These are phyloP conservation scores for Cadophora gregata DNA, from an alignment of 2,329 filamentous ascomycete genomes.

Conservation along the genomic window DNA sequence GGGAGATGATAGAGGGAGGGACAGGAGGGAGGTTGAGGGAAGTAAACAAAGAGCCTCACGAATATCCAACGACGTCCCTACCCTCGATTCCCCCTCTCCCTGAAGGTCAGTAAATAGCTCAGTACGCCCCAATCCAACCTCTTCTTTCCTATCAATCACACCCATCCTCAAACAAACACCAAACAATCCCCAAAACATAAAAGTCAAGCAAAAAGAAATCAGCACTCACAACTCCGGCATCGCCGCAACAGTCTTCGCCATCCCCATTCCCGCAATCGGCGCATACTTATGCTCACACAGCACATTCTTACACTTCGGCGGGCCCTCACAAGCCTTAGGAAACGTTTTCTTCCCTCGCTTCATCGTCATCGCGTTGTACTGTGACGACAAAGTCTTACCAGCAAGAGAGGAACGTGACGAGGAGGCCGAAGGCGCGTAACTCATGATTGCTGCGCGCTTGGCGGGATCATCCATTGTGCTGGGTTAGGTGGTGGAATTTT, in stretches of 20 bases:
- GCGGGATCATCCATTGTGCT: neutral
- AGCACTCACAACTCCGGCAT: neutral
- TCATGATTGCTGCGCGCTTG: neutral
- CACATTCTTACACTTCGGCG: conserved; percentile 12
- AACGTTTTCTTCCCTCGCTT: conserved; percentile 8
- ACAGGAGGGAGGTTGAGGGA: neutral
- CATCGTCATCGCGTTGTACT: conserved; percentile 10
- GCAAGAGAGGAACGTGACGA: neutral
- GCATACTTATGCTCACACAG: conserved; percentile 13
- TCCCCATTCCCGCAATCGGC: neutral
- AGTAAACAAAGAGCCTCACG: neutral
- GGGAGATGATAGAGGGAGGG: neutral
- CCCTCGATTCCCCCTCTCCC: neutral
- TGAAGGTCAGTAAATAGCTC: no score
- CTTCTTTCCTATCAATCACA: no score
- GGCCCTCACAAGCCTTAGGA: conserved; percentile 1
- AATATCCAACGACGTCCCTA: neutral
- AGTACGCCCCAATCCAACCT: no score
- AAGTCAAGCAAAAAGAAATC: neutral
- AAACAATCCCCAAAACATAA: neutral
- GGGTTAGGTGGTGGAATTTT: neutral
- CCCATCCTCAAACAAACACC: neutral
- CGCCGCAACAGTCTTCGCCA: neutral
- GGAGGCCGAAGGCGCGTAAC: neutral
- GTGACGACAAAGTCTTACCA: neutral